A percentile compares a stretch with the other conserved stretches of the same genome.
Conservation (phyloP, 2,329 filamentous ascomycete species). For the Fusarium longipes region DNA sequence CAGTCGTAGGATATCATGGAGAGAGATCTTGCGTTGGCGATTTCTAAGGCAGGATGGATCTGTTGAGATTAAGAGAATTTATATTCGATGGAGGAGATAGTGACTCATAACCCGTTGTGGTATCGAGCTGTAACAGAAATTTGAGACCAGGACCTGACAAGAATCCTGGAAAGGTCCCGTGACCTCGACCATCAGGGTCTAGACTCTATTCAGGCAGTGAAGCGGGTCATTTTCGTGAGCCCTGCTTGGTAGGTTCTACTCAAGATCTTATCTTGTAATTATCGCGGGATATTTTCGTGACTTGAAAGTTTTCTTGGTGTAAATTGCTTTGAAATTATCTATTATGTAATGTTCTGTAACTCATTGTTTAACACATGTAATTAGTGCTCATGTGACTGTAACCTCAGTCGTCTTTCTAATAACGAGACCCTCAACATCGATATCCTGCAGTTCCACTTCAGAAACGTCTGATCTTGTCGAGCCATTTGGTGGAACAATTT, state of each 20-base stretch:
- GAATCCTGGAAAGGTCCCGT: neutral
- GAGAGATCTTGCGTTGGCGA: neutral
- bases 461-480: constrained; percentile 22
- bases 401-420: constrained; percentile 42
- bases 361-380: fast-evolving
- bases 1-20: neutral
- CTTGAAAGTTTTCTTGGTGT: too few species aligned
- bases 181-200: neutral
- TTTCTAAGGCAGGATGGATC: fast-evolving
- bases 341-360: neutral
- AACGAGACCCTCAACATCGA: constrained; percentile 23
- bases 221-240: neutral
- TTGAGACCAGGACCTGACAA: neutral
- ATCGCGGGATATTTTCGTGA: too few species aligned
- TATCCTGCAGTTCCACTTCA: constrained; percentile 21
- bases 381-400: neutral
- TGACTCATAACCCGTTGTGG: fast-evolving
- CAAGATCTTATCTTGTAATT: too few species aligned
- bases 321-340: neutral
- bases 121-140: neutral
- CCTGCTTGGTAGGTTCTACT: too few species aligned
- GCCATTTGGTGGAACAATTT: constrained; percentile 17
- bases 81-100: fast-evolving
- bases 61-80: fast-evolving
- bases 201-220: neutral